These are phyloP conservation scores for Angophora floribunda DNA, from an alignment of 345 rosid species.

Conservation along the genomic window DNA sequence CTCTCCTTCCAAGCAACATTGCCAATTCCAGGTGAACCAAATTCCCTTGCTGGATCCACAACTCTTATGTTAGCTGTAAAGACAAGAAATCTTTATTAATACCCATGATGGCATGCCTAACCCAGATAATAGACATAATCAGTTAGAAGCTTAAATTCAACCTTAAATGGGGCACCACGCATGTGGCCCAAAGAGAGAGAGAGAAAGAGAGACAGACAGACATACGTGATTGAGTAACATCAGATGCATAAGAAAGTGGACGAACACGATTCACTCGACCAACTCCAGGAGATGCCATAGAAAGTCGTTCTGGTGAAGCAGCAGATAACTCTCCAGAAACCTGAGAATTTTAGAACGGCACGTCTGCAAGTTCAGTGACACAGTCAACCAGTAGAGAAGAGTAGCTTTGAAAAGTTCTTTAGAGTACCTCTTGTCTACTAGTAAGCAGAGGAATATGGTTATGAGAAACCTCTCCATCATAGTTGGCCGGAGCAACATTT, in stretches of 20 bases:
- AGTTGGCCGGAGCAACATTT: slow-evolving; percentile 54
- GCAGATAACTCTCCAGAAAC: slow-evolving; percentile 95
- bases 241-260: slow-evolving; percentile 30
- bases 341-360: slow-evolving; percentile 16
- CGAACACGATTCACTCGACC: slow-evolving; percentile 46
- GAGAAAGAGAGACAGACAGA: not conserved
- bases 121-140: not conserved
- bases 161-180: not conserved
- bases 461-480: slow-evolving; percentile 78
- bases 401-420: not conserved
- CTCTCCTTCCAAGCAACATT: slow-evolving; percentile 92
- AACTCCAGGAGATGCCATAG: slow-evolving; percentile 73
- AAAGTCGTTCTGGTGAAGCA: slow-evolving; percentile 86
- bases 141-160: not conserved
- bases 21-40: slow-evolving; percentile 10
- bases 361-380: not conserved
- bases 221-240: slow-evolving; percentile 56
- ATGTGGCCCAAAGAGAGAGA: not conserved
- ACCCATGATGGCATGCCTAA: not conserved
- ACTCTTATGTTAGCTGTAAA: slow-evolving; percentile 53
- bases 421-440: slow-evolving; percentile 69
- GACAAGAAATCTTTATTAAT: not conserved
- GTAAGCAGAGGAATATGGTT: slow-evolving; percentile 76
- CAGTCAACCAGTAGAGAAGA: not conserved
- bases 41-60: slow-evolving; percentile 57